Percentiles rank a stretch among this genome's conserved stretches.
Conservation (phyloP, 208 protist species). For the Vickermania spadyakhi region DNA sequence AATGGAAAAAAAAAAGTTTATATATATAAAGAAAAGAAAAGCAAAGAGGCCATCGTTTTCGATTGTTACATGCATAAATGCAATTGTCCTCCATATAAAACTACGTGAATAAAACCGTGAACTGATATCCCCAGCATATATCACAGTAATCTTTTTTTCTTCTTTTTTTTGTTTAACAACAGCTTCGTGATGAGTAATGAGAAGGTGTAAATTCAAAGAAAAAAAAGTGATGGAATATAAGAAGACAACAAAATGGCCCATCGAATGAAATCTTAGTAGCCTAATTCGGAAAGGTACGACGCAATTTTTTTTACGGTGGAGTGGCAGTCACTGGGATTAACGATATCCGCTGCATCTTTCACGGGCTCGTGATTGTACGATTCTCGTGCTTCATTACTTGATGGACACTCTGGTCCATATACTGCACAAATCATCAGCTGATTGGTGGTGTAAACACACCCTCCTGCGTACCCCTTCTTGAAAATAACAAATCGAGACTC, state of each 20-base stretch:
- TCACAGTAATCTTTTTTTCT: too few relatives aligned
- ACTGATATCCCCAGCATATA: too few relatives aligned
- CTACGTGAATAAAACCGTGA: too few relatives aligned
- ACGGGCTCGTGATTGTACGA: conserved; percentile 37
- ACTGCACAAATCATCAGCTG: conserved; percentile 73
- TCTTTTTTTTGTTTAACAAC: neutral
- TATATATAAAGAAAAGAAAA: too few relatives aligned
- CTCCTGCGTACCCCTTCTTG: conserved; percentile 80
- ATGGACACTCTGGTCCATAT: conserved; percentile 27
- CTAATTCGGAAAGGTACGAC: conserved; percentile 80
- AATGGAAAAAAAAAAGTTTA: too few relatives aligned
- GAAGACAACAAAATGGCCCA: neutral
- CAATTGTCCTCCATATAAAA: too few relatives aligned
- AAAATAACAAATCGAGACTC: conserved; percentile 80
- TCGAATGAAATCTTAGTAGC: conserved; percentile 33
- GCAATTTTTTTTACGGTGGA: conserved; percentile 76
- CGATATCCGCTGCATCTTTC: conserved; percentile 22
- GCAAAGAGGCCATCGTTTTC: too few relatives aligned
- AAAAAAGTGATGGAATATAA: conserved; percentile 1
- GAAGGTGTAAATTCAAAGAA: conserved; percentile 5
- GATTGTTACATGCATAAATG: too few relatives aligned
- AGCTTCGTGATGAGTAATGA: conserved; percentile 1
- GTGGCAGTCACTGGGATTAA: conserved; percentile 84
- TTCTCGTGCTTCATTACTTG: conserved; percentile 34
- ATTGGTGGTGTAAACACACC: conserved; percentile 81